These are phyloP conservation scores for Tricholoma sp. DNA, from an alignment of 768 basidiomycete species.

Conservation along the genomic window DNA sequence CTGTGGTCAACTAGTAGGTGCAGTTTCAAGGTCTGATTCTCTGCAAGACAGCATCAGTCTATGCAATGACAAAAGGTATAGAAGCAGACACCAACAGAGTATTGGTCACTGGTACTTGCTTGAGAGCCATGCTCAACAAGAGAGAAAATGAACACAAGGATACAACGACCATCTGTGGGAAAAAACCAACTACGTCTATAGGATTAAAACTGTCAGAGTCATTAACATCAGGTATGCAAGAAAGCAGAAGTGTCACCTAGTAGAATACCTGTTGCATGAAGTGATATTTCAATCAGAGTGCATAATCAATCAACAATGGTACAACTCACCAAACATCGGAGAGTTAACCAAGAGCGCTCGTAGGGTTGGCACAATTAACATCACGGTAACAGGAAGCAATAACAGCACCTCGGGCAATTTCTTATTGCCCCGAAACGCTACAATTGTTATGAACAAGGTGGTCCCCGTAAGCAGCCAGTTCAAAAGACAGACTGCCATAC, in stretches of 20 bases:
- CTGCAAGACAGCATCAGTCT: not conserved
- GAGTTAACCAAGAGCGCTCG: not conserved
- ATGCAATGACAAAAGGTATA: not conserved
- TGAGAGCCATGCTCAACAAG: not conserved
- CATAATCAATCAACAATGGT: not conserved
- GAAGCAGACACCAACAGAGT: no score
- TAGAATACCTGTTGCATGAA: not conserved
- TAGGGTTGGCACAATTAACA: not conserved
- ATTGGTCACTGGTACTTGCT: not conserved
- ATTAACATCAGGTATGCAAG: not conserved
- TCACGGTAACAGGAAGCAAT: not conserved
- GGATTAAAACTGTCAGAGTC: not conserved
- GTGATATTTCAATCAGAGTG: not conserved
- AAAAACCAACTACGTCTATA: not conserved
- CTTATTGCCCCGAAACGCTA: not conserved
- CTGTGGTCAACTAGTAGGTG: no score
- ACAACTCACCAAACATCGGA: not conserved
- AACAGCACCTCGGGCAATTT: not conserved
- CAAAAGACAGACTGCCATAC: not conserved
- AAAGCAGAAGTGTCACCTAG: not conserved
- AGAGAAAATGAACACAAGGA: not conserved
- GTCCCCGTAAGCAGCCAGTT: not conserved
- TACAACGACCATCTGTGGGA: not conserved
- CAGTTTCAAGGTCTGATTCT: not conserved
- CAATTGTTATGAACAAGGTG: not conserved